Evolutionary conservation across 2,329 filamentous ascomycete species (phyloP), one percentile per base, ranked within the genome.

Genomic region (Fusarium paranaense): DNA sequence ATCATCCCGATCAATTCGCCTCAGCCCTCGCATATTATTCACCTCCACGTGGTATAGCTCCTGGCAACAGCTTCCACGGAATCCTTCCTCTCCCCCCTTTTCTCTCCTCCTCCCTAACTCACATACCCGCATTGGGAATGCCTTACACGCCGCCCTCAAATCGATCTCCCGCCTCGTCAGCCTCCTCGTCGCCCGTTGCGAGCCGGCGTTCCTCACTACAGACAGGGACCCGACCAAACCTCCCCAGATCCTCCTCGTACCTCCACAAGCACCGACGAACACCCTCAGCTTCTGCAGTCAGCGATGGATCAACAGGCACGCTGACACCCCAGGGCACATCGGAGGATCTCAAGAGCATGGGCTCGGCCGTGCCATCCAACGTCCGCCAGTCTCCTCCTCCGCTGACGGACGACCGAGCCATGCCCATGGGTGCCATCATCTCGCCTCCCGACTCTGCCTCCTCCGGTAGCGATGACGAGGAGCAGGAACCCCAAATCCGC

Each of bases 371-470:
- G 35, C 70, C 76, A 38, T 70, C 68, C 25, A 94, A 91, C 83
- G 86, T 97, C 71, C 91, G 94, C 78, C 94, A 95, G 82, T 97
- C 95, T 57, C 94, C 95, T 18, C 92, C 94, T n/a, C 94, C 95
- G 20, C 84, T 95, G 72, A 94, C 91, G 72, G 91, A 94, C 84
- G 89, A 86, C 30, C 82, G 90, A 69, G 86, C 90, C 73, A 97
- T 98, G 82, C 95, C 95, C 47, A 90, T 91, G 71, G 95, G 94
- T 70, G 95, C 94, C 72, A 90, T 98, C 76, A 94, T 97, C 68
- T 98, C 96, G 0, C 96, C 96, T 38, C 96, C 96, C 11, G 96
- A 98, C 78, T 98, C 95, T 37, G 89, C 90, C 8, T 89, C 90
- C 42, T 93, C 92, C 75, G 95, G 92, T 30, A 95, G 95, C 82